Base-by-base conservation (phyloP, 1,284 basidiomycete species). In the Lignosus rhinocerotis region DNA sequence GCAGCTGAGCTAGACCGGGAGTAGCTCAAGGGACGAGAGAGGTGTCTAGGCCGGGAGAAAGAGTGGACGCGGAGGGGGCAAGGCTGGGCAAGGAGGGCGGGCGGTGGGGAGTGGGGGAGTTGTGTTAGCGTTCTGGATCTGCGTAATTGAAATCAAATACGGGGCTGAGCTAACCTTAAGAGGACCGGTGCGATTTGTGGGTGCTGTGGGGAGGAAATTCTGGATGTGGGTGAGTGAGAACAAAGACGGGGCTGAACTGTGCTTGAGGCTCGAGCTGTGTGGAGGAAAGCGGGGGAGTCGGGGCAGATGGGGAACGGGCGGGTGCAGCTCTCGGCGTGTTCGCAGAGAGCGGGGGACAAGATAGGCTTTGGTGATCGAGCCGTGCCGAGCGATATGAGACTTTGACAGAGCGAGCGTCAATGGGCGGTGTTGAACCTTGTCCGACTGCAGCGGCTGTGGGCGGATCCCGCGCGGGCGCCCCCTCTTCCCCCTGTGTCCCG, bases 401-500 rank as follows among this genome's bases (percentile, higher is more conserved):
- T 58, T 61, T 64, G 65, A 62, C 47, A 43, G 48, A 39, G 50
- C 51, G 58, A 45, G 60, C 60, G 63, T 53, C 60, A 44, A 36
- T 6, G 21, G 58, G 53, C 52, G 57, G 58, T 49, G 63, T 52
- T 42, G 58, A 57, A 61, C 58, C 58, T 61, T 61, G 59, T 43
- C 57, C 59, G 51, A 48, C 57, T 62, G 62, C 58, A 58, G 62
- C 58, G 55, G 62, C 57, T 53, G 55, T 33, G 44, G 56, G 55
- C 58, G 55, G 59, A 59, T 39, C 44, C 61, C 59, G 56, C 57
- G 62, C 65, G 58, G 64, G 61, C 61, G 65, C 68, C 70, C 69
- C 67, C 67, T 64, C 70, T 65, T 65, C 50, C 68, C 70, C 69
- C 66, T 67, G 64, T 70, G 66, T 65, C 53, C 47, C 46, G 38